Base-by-base conservation (phyloP, 371 early-diverging fungal species). In the Entomophthora muscae region DNA sequence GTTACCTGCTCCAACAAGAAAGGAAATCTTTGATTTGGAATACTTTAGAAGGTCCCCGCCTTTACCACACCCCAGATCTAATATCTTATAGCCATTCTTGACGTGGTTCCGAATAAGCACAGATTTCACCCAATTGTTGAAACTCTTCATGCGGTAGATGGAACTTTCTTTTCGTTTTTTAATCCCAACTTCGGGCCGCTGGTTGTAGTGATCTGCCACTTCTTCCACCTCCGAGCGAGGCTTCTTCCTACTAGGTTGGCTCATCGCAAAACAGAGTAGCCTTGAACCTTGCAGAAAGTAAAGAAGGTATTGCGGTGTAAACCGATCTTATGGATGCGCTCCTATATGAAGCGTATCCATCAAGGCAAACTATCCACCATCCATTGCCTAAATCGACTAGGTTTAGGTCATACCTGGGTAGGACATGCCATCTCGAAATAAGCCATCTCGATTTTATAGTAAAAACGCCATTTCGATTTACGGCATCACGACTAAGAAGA, bases 31-130 rank as follows among this genome's bases (percentile, higher is more conserved):
- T 1, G 87, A 88, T 64, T 83, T 82, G 7, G 76, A 69, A 90
- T 89, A 96, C 69, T 99, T 99, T 33, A 79, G 71, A 61, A 99
- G 72, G 75, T 99, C 99, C n/a, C 99, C 99, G 26, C 99, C 99
- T 76, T 98, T 98, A 2, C 99, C 99, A 70, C 97, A 96, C 2
- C 95, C 95, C 66, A 99, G 74, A 73, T 99, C 99, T 59, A 99
- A 78, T 0, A 91, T 91, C 61, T 61, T 66, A 32, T 76, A 71
- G 0, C 69, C 67, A 0, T 73, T 72, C 10, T 73, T 70, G 0
- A 80, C 78, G 69, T 84, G 83, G n/a, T 79, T 70, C 17, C 78
- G 72, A 66, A 98, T 92, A 30, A 98, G 73, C 0, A 90, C 76
- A 13, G 90, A 80, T 68, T 98, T 98, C 61, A 93, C 73, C 95